Conservation (phyloP, 1,284 basidiomycete genomes). For the Pisolithus thermaeus region DNA sequence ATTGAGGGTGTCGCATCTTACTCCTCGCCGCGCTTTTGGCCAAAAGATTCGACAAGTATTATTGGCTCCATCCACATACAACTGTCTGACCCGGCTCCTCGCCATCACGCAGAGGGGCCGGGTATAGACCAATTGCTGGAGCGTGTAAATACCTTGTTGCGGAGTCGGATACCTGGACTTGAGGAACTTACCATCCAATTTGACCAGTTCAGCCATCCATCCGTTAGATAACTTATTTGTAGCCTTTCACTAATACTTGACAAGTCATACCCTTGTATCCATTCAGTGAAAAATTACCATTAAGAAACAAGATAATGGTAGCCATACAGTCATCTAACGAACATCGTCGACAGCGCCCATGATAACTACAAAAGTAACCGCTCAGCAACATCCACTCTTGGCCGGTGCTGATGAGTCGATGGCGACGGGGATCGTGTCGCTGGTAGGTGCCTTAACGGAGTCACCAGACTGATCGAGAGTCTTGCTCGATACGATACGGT, state of each 20-base stretch:
- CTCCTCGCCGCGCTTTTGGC: constrained; percentile 88
- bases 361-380: background rate
- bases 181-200: constrained; percentile 88
- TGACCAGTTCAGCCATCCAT: constrained; percentile 30
- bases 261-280: background rate
- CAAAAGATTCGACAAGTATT: constrained; percentile 81
- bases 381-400: constrained; percentile 40
- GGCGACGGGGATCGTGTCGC: constrained; percentile 74
- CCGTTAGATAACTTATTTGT: background rate
- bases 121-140: constrained; percentile 68
- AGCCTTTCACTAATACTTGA: background rate
- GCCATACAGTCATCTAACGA: background rate
- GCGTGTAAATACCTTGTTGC: constrained; percentile 68
- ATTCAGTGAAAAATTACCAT: background rate
- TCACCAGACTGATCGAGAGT: constrained; percentile 78
- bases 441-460: constrained; percentile 62
- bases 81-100: constrained; percentile 56
- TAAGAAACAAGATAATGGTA: background rate
- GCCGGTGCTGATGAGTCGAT: constrained; percentile 35
- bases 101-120: constrained; percentile 33
- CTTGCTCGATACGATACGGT: constrained; percentile 90
- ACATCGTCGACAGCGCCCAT: background rate
- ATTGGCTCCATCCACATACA: constrained; percentile 91
- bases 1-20: constrained; percentile 82
- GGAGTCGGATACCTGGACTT: constrained; percentile 68